Evolutionary conservation across 306 rosid genomes (phyloP).

Genomic region (Cajanus cajan): DNA sequence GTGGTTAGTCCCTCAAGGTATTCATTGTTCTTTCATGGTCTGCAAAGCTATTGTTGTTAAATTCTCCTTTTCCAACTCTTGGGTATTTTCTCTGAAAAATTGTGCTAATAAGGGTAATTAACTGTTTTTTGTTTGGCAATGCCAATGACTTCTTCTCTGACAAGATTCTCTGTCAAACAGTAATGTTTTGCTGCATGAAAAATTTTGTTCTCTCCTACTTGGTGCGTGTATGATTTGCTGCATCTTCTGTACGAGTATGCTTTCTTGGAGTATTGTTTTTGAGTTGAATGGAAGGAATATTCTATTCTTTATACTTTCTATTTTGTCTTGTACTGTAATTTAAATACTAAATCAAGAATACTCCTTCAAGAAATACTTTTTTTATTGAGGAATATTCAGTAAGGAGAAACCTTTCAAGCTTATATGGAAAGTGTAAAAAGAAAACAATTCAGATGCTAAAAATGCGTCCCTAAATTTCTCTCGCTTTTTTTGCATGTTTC

Average conservation of each 20-base stretch:
- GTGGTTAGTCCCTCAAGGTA: constrained; percentile 99
- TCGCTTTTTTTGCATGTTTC: constrained; percentile 31
- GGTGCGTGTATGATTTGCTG: neutral
- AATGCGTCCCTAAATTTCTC: constrained; percentile 13
- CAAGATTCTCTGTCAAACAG: constrained; percentile 5
- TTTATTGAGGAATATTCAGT: neutral
- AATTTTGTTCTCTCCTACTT: neutral
- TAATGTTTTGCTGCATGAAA: constrained; percentile 6
- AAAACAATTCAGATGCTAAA: constrained; percentile 21
- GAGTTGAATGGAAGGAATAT: neutral
- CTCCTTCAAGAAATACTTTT: neutral
- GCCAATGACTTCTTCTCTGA: neutral
- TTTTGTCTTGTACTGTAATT: neutral
- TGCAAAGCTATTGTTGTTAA: neutral
- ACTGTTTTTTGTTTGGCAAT: constrained; percentile 5
- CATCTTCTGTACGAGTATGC: neutral
- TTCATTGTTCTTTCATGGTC: constrained; percentile 17
- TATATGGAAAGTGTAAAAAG: constrained; percentile 10
- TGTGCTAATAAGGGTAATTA: constrained; percentile 12
- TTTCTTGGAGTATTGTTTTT: constrained; percentile 19
- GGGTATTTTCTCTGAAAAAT: constrained; percentile 10
- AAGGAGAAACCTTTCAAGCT: constrained; percentile 22
- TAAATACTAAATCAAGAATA: neutral
- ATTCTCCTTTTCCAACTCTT: neutral
- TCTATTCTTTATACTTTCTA: constrained; percentile 11